Conservation (phyloP, 345 rosid genomes). For the Citrus sp. region DNA sequence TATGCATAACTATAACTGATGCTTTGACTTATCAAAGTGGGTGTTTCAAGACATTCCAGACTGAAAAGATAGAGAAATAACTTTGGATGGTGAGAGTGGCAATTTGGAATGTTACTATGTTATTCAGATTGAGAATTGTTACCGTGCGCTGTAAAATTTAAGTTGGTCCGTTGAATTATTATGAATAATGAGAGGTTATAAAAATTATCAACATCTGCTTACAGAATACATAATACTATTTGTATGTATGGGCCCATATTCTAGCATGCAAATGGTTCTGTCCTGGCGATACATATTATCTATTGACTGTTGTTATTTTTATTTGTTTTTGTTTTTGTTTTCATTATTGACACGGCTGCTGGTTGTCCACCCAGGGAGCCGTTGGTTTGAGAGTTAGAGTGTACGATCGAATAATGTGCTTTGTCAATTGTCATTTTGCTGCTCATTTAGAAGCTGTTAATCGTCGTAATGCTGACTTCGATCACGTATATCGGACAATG, state of each 20-base stretch:
- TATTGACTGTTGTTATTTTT: background rate
- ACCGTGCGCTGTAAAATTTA: background rate
- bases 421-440: conserved; percentile 84
- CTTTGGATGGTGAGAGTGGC: background rate
- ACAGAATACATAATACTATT: background rate
- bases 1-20: background rate
- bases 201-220: background rate
- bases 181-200: background rate
- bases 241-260: background rate
- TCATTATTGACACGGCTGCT: background rate
- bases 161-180: background rate
- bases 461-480: conserved; percentile 77
- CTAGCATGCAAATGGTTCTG: background rate
- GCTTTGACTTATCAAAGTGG: background rate
- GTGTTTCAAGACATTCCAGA: background rate
- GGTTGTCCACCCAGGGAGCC: conserved; percentile 57
- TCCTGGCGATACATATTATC: background rate
- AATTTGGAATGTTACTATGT: background rate
- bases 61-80: background rate
- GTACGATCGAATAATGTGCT: conserved; percentile 70
- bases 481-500: conserved; percentile 73
- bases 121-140: background rate
- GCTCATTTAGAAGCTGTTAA: conserved; percentile 81
- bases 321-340: background rate
- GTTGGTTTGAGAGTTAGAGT: conserved; percentile 78